Percentiles rank a stretch among this genome's conserved stretches.
phyloP scores from a whole-genome alignment of 208 protist species.

The Tritrichomonas musculus region DNA sequence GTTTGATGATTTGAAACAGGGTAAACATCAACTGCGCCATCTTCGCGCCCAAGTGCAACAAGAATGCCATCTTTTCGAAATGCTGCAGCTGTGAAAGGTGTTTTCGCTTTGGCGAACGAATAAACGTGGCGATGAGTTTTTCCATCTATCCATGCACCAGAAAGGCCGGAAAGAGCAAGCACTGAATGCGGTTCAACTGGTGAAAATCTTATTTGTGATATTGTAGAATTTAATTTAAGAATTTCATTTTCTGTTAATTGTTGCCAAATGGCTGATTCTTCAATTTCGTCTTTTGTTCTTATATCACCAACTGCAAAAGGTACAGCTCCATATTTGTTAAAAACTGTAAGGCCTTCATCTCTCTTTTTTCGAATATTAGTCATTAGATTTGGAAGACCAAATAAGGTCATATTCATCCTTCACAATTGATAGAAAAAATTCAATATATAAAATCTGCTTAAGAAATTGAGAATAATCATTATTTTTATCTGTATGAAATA shows the following conservation, averaged over 20 bases:
- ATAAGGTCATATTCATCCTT: too few relatives aligned
- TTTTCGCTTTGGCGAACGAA: not conserved
- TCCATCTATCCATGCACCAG: slow-evolving; percentile 20
- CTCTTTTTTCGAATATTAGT: too few relatives aligned
- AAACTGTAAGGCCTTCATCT: too few relatives aligned
- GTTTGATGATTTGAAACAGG: not conserved
- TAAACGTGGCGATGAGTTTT: not conserved
- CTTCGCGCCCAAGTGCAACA: not conserved
- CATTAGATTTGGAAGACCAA: too few relatives aligned
- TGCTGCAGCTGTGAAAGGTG: not conserved
- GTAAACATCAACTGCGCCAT: slow-evolving; percentile 17
- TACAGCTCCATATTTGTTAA: not conserved
- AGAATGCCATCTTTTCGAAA: not conserved
- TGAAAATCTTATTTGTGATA: not conserved
- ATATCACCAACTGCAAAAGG: slow-evolving; percentile 8
- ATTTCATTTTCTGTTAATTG: not conserved
- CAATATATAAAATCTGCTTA: too few relatives aligned
- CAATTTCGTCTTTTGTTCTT: not conserved
- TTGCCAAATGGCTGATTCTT: slow-evolving; percentile 16
- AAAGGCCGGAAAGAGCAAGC: not conserved
- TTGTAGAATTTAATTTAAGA: slow-evolving; percentile 23
- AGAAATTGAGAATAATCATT: too few relatives aligned
- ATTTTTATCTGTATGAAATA: too few relatives aligned
- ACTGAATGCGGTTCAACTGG: not conserved
- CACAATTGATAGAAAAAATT: too few relatives aligned